Evolutionary conservation across 371 early-diverging fungal species (phyloP), one percentile per base, ranked within the genome.

Genomic region (Saksenaea vasiformis): DNA sequence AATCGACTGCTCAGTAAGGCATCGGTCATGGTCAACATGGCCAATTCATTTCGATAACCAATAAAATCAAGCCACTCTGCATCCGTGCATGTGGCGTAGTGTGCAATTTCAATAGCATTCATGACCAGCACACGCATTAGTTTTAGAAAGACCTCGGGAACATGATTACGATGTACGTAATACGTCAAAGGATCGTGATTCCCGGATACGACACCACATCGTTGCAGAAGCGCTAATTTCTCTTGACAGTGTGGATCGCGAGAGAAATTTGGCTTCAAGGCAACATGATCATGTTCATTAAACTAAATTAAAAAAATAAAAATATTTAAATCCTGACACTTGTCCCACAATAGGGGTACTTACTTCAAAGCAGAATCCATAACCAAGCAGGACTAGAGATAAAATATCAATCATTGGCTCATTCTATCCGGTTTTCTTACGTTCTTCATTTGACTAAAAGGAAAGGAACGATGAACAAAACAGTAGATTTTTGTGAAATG

Each of bases 71-170:
- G 56, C 14, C 60, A 60, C 3, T 41, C 54, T 5, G 61, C 8
- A 34, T 72, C 67, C 14, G 38, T 51, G 38, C 73, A 70, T 0
- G 61, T 56, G 7, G 35, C 28, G 38, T 73, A 84, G 28, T 58
- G 56, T 3, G 64, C 56, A 4, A 70, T 60, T 39, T 89, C 90
- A 0, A 66, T 60, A 13, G 65, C 66, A 35, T 83, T 88, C 90
- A 89, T 89, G 7, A 81, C 83, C 72, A 88, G 67, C 0, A 88
- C 85, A 1, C 89, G 82, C 80, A 89, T 83, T 35, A 83, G 64
- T 44, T 76, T 70, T 43, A 85, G 56, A 34, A 87, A 74, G 9
- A 59, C 68, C 26, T 57, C 43, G 2, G 87, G 86, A 47, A 87
- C 68, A 28, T 57, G 63, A 31, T 68, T 59, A 17, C 71, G 64